These are phyloP conservation scores for Entomophthora muscae DNA, from an alignment of 371 early-diverging fungal genomes.

Conservation along the genomic window DNA sequence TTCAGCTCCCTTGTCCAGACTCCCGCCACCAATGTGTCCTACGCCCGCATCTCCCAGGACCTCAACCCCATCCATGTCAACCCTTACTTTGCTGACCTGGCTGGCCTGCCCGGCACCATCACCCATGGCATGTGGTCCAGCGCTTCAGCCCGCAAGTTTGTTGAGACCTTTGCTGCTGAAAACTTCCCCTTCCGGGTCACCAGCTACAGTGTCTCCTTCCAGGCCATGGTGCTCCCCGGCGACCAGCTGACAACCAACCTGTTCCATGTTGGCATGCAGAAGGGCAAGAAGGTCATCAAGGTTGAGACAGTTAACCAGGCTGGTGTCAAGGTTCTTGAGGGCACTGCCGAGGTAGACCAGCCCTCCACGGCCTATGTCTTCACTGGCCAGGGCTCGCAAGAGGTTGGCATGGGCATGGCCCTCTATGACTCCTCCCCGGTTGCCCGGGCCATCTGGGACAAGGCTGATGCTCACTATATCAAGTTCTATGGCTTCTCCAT, in stretches of 20 bases:
- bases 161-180: conserved; percentile 86
- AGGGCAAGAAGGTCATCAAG: conserved; percentile 89
- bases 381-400: conserved; percentile 94
- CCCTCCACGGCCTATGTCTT: conserved; percentile 83
- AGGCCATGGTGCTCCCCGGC: conserved; percentile 74
- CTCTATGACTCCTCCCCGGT: conserved; percentile 68
- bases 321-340: conserved; percentile 70
- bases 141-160: conserved; percentile 89
- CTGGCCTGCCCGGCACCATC: conserved; percentile 83
- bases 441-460: conserved; percentile 82
- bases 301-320: conserved; percentile 78
- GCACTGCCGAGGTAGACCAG: conserved; percentile 86
- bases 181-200: conserved; percentile 80
- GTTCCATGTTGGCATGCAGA: conserved; percentile 88
- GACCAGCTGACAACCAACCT: conserved; percentile 77
- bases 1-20: conserved; percentile 68
- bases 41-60: conserved; percentile 79
- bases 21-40: conserved; percentile 66
- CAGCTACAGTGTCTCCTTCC: conserved; percentile 59
- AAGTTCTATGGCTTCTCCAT: conserved; percentile 81
- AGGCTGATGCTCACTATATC: conserved; percentile 77
- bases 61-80: conserved; percentile 94
- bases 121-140: conserved; percentile 97
- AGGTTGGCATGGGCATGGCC: conserved; percentile 92
- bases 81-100: conserved; percentile 86